Evolutionary conservation across 148 eudicot genomes (phyloP).

Genomic region (Mesembryanthemum crystallinum): DNA sequence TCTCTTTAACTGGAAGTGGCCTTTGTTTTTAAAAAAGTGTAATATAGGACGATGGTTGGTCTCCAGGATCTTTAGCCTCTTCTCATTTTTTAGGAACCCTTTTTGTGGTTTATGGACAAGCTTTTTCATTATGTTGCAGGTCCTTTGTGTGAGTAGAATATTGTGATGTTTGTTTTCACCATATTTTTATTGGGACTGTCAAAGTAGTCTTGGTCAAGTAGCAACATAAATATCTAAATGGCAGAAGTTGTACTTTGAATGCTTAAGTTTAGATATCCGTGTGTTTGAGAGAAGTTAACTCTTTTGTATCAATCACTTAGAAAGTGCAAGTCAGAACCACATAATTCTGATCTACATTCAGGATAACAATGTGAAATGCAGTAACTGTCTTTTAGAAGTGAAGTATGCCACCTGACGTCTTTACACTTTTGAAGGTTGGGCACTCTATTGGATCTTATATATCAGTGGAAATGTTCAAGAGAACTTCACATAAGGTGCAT

Average conservation of each 20-base stretch:
- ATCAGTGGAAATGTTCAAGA: conserved; percentile 60
- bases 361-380: neutral
- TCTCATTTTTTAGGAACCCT: neutral
- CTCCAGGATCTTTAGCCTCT: neutral
- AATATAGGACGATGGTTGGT: neutral
- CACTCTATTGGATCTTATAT: conserved; percentile 90
- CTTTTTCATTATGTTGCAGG: too few species aligned
- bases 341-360: neutral
- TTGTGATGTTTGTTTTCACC: neutral
- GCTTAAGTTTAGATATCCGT: neutral
- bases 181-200: neutral
- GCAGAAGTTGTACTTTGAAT: neutral
- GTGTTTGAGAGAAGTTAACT: neutral
- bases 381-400: neutral
- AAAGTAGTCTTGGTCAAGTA: neutral
- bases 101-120: neutral
- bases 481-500: conserved; percentile 53
- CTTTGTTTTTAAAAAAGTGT: neutral
- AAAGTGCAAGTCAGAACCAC: neutral
- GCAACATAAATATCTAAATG: too few species aligned
- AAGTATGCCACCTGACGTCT: conserved; percentile 12
- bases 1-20: neutral
- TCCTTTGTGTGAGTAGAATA: too few species aligned
- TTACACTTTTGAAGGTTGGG: conserved; percentile 56
- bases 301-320: neutral